Base-by-base conservation (phyloP, 768 basidiomycete genomes). In the Termitomyces sp. region DNA sequence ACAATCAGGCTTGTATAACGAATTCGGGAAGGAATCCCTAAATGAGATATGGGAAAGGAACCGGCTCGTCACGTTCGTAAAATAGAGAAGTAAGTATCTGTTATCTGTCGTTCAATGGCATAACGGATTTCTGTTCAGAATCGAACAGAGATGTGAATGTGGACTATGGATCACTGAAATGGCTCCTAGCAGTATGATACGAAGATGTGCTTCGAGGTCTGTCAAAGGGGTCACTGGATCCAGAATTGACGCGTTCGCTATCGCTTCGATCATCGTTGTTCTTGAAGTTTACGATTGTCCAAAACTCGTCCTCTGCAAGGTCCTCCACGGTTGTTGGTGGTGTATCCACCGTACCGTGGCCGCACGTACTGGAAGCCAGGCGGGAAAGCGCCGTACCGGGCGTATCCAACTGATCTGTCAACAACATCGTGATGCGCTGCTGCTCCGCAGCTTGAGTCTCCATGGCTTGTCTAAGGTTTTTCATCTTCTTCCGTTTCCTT, bases 141-240 rank as follows among this genome's bases (percentile, higher is more conserved):
- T 54, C 2, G 28, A 24, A 24, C 3, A 16, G 32, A n/a, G 20
- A 13, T 7, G 52, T 45, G 20, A 54, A 33, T 22, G 32, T 35
- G 33, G 20, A 26, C 49, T 18, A 56, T 36, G 13, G 2, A 49
- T 67, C 67, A 56, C 64, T 62, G 48, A 74, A 69, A 26, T 67
- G 67, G 47, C 66, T 73, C 53, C 60, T 70, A 10, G 75, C 75
- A 20, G 75, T 75, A 49, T 62, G 62, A 55, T 70, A 77, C 2
- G 75, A 75, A 9, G 70, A 60, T 58, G 64, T 57, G 54, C 74
- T 77, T 22, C 66, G 72, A 22, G 71, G 69, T 51, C 72, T 58
- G 26, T 66, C 64, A 35, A 54, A 56, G 20, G 49, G 44, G 30
- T 64, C 59, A 12, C 18, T 30, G n/a, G 30, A 59, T 18, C 9